Evolutionary conservation across 2,329 filamentous ascomycete species (phyloP).

Genomic region (Paramyrothecium sp.): DNA sequence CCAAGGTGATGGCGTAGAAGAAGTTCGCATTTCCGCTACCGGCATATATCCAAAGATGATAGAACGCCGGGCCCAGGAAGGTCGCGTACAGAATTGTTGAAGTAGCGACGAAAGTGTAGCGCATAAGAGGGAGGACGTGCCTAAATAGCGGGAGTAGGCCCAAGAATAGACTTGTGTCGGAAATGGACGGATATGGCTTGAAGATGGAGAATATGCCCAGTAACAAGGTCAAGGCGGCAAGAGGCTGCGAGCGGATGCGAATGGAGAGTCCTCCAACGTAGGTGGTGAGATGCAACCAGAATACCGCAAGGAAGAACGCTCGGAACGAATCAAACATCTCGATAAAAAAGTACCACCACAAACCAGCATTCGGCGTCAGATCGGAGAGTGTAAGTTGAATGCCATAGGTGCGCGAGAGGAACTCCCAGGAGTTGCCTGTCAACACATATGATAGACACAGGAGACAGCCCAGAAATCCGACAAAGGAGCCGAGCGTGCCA

Average conservation of each 20-base stretch:
- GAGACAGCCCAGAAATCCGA: constrained; percentile 56
- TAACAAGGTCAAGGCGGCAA: constrained; percentile 82
- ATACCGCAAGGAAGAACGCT: constrained; percentile 94
- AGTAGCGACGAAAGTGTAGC: constrained; percentile 85
- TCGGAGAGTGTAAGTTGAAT: constrained; percentile 89
- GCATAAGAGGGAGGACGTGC: constrained; percentile 91
- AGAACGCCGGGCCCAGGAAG: constrained; percentile 90
- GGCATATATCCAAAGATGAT: constrained; percentile 97
- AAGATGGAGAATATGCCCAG: constrained; percentile 91
- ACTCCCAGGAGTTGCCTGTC: constrained; percentile 80
- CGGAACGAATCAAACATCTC: constrained; percentile 99
- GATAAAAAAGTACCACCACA: constrained; percentile 99
- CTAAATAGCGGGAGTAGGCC: constrained; percentile 80
- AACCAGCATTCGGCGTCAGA: constrained; percentile 87
- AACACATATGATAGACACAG: constrained; percentile 71
- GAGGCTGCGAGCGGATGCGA: constrained; percentile 78
- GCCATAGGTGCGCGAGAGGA: constrained; percentile 85
- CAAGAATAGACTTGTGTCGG: constrained; percentile 84
- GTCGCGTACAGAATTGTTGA: constrained; percentile 84
- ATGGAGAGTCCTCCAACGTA: constrained; percentile 87
- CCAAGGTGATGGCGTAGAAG: constrained; percentile 98
- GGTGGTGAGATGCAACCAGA: constrained; percentile 91
- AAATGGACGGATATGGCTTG: constrained; percentile 93
- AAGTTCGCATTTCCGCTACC: constrained; percentile 98
- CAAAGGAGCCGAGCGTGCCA: constrained; percentile 40